Conservation (phyloP, 441 rosid species). For the Hura crepitans region DNA sequence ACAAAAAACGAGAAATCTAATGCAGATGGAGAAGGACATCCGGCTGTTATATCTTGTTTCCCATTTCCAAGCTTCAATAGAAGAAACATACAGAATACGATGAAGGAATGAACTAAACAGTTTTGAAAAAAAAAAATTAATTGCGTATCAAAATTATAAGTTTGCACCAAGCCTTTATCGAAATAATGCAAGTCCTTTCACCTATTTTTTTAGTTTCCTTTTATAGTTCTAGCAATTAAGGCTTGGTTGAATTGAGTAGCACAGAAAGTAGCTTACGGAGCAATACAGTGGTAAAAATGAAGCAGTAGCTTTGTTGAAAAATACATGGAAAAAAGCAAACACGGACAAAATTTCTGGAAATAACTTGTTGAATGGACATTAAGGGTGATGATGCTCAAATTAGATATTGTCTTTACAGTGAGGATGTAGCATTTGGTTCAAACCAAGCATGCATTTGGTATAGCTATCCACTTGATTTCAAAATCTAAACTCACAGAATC, state of each 20-base stretch:
- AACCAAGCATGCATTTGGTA: too few species aligned
- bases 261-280: not conserved
- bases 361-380: too few species aligned
- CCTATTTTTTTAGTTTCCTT: not conserved
- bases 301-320: not conserved
- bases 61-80: not conserved
- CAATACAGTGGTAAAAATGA: not conserved
- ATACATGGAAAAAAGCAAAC: too few species aligned
- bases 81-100: not conserved
- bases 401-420: too few species aligned
- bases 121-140: not conserved
- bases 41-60: not conserved
- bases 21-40: not conserved
- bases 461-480: too few species aligned
- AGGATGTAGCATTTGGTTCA: too few species aligned
- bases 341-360: too few species aligned
- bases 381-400: too few species aligned
- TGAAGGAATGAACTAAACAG: not conserved
- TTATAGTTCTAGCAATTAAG: not conserved
- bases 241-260: not conserved
- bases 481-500: too few species aligned
- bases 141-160: not conserved
- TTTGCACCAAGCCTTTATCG: not conserved
- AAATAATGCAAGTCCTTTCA: not conserved
- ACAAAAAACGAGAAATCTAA: not conserved